Percentiles rank a stretch among this genome's conserved stretches.
Conservation (phyloP, 352 stramenopile genomes). For the Globisporangium cystogenes region DNA sequence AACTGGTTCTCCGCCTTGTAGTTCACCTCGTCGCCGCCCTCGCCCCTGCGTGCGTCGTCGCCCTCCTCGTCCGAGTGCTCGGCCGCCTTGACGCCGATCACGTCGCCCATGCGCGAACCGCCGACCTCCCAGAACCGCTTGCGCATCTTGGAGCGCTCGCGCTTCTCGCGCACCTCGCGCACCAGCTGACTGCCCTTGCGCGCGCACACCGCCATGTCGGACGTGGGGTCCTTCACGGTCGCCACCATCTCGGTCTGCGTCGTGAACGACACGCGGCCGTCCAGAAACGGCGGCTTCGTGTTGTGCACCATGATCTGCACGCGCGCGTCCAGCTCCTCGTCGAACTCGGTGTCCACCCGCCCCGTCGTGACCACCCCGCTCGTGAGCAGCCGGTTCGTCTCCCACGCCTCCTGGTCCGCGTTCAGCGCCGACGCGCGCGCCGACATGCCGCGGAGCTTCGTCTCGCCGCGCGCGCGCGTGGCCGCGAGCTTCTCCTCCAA, state of each 20-base stretch:
- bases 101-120: conserved; percentile 95
- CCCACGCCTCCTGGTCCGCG: conserved; percentile 97
- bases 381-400: conserved; percentile 95
- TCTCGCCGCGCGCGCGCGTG: conserved; percentile 73
- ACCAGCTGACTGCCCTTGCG: conserved; percentile 91
- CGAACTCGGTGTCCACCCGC: conserved; percentile 81
- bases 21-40: conserved; percentile 62
- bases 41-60: conserved; percentile 19
- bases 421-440: conserved; percentile 90
- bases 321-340: conserved; percentile 92
- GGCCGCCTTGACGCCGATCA: conserved; percentile 88
- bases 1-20: conserved; percentile 96
- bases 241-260: conserved; percentile 94
- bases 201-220: conserved; percentile 94
- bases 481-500: conserved; percentile 89
- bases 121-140: conserved; percentile 99
- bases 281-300: conserved; percentile 97
- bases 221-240: conserved; percentile 94
- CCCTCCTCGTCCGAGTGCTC: conserved; percentile 55
- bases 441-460: conserved; percentile 87
- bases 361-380: conserved; percentile 88
- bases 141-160: conserved; percentile 90
- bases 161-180: conserved; percentile 67
- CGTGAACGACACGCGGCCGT: conserved; percentile 93
- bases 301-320: conserved; percentile 97